Evolutionary conservation across 2,329 filamentous ascomycete species (phyloP).

Genomic region (Zymoseptoria tritici): DNA sequence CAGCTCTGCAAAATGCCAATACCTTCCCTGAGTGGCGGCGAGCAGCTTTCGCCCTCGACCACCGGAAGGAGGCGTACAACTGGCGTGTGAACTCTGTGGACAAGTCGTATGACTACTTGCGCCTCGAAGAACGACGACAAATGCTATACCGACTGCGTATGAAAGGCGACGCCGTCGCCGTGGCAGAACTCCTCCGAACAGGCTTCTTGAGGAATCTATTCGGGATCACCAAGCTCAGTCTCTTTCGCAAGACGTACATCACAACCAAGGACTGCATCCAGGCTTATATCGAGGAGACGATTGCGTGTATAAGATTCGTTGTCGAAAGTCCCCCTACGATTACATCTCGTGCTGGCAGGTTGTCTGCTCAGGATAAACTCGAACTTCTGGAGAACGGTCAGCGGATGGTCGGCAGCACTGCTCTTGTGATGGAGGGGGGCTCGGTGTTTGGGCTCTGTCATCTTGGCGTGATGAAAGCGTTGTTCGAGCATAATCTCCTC

Average conservation of each 20-base stretch:
- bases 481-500: conserved; percentile 67
- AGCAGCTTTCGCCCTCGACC: conserved; percentile 14
- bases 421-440: conserved; percentile 74
- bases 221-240: conserved; percentile 73
- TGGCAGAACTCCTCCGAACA: conserved; percentile 74
- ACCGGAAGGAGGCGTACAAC: conserved; percentile 8
- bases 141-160: conserved; percentile 8
- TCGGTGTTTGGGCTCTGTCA: conserved; percentile 90
- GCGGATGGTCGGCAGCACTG: conserved; percentile 80
- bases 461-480: conserved; percentile 74
- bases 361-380: conserved; percentile 71
- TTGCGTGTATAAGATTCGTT: conserved; percentile 71
- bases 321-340: conserved; percentile 52
- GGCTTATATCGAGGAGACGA: conserved; percentile 80
- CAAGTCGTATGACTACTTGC: conserved; percentile 14
- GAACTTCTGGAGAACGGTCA: conserved; percentile 81
- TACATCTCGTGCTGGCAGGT: conserved; percentile 17
- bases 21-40: conserved; percentile 14
- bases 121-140: conserved; percentile 14
- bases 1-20: conserved; percentile 8
- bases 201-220: conserved; percentile 74
- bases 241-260: conserved; percentile 80
- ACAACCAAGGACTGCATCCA: conserved; percentile 91
- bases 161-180: conserved; percentile 39
- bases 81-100: conserved; percentile 18